Evolutionary conservation across 1,284 basidiomycete species (phyloP), one percentile per base, ranked within the genome.

Genomic region (Microbotryomycetes sp.): DNA sequence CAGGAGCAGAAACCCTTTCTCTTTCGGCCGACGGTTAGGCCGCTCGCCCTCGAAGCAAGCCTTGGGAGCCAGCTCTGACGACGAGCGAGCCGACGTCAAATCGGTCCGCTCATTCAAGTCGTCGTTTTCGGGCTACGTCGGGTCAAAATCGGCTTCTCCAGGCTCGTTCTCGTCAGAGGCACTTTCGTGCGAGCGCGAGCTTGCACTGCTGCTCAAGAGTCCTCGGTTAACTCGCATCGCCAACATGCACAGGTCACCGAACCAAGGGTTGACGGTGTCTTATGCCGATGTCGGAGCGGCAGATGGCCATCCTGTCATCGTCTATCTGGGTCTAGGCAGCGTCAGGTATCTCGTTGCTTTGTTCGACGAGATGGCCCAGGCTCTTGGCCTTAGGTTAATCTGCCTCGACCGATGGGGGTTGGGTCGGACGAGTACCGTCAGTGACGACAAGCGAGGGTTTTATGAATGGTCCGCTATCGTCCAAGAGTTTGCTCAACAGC

Each of bases 391-490:
- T 28, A 80, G 94, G 52, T 79, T 98, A 53, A 91, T 98, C 70
- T 94, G 93, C 54, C 86, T 98, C 69, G 94, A 98, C 75, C 83
- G 94, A 48, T 97, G 94, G 94, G 94, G 94, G 7, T 79, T 97
- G 6, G 94, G 94, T 52, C 84, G 86, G 56, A 96, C 81, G 16
- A 76, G 88, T 35, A 85, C 88, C 61, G 79, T 82, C 55, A 82
- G 86, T 15, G 82, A 82, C 54, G 81, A 85, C 2, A 81, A 75
- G 21, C 68, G 87, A 65, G 90, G 89, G 4, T 86, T 97, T 56
- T 81, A 88, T 57, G 88, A 91, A 71, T 98, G 94, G 94, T 86
- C 91, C 3, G 81, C 81, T 11, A 86, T 93, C 0, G 89, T 97
- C 3, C 87, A 89, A 68, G 89, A 93, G 74, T 87, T 97, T 3